Base-by-base conservation (phyloP, 106 monocot genomes). In the Platanthera guangdongensis region DNA sequence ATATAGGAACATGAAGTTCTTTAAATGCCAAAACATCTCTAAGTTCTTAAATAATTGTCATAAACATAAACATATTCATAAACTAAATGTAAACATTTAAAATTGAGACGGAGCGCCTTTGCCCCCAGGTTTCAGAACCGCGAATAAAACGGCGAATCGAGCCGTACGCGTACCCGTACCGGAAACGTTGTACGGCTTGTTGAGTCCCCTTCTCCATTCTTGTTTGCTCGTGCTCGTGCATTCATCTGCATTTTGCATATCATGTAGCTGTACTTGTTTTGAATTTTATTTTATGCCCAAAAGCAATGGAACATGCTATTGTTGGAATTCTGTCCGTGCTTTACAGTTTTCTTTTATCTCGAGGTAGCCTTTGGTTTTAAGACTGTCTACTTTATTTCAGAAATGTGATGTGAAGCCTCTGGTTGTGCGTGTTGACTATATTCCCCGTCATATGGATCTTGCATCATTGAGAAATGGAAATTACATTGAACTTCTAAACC, bases 361-460 rank as follows among this genome's bases (percentile, higher is more conserved):
- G n/a, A 67, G 45, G 70, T 6, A 47, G 30, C 47, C 4, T 48
- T 47, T 48, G 70, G 32, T 65, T 51, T 80, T 65, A 30, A 19
- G 49, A 54, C 22, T 13, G 19, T 3, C 9, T 21, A 19, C n/a
- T 76, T 82, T 55, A 71, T 77, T 70, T 28, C 86, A 97, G 96
- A 97, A 93, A 91, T 93, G 82, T 86, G 91, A 83, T 62, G 85
- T 97, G 72, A 82, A 82, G 74, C 93, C 93, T 82, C 49, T 91
- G 15, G 85, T 97, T 77, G 69, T 97, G 28, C 82, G 90, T 75
- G 77, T 97, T 81, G 93, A 97, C 50, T 97, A 97, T 81, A 83
- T 97, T 81, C 96, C 96, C 78, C 93, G 82, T 75, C 91, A 91
- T 78, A 79, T 93, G 76, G 91, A 97, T 86, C 82, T 93, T 6